Percentiles rank a stretch among this genome's conserved stretches.
Evolutionary conservation across 306 rosid genomes (phyloP).

Genomic region (Rubus idaeus): DNA sequence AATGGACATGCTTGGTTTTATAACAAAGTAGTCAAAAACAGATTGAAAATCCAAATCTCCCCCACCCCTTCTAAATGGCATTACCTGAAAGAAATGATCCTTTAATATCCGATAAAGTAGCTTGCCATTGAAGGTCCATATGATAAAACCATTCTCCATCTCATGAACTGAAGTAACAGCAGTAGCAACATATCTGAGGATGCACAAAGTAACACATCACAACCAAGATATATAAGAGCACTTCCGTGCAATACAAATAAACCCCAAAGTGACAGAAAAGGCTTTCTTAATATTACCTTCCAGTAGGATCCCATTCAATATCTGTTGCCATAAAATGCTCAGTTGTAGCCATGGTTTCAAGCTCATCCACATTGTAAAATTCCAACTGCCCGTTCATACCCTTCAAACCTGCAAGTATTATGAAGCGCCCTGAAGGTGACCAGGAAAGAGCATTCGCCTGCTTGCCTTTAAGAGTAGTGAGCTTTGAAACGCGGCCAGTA

Average conservation of each 20-base stretch:
- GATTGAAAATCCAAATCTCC: not conserved
- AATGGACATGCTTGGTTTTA: not conserved
- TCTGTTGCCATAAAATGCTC: conserved; percentile 86
- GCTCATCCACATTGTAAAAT: conserved; percentile 77
- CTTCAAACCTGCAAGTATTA: conserved; percentile 79
- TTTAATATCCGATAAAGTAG: conserved; percentile 71
- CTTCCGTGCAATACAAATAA: not conserved
- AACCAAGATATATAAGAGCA: not conserved
- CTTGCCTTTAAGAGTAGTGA: conserved; percentile 74
- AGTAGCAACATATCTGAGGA: conserved; percentile 78
- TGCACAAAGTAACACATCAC: conserved; percentile 8
- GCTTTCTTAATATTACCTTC: conserved; percentile 50
- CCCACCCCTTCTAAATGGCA: not conserved
- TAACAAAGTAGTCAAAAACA: not conserved
- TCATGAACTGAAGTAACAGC: conserved; percentile 91
- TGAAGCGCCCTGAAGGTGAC: conserved; percentile 77
- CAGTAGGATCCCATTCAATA: conserved; percentile 93
- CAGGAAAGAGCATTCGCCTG: conserved; percentile 85
- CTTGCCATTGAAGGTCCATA: conserved; percentile 92
- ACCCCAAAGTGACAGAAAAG: not conserved
- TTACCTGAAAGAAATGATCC: conserved; percentile 91
- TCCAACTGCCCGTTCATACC: conserved; percentile 72
- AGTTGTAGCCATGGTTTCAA: conserved; percentile 76
- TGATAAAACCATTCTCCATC: conserved; percentile 94
- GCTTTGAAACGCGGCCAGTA: conserved; percentile 74